Base-by-base conservation (phyloP, 257 asterid genomes). In the Primulina eburnea region DNA sequence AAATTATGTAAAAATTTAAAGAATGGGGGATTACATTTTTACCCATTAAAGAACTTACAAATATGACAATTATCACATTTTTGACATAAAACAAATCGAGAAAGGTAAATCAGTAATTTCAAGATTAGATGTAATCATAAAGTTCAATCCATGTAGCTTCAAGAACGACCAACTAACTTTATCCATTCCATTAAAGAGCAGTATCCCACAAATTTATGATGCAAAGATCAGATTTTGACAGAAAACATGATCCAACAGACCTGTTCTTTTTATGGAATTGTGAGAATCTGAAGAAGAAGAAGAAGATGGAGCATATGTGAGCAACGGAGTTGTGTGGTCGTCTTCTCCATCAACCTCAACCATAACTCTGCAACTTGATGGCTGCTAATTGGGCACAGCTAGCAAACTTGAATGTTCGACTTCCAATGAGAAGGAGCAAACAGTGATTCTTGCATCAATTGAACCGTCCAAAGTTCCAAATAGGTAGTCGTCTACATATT, bases 221-320 rank as follows among this genome's bases (percentile, higher is more conserved):
- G 52, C 17, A 10, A 40, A 11, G 17, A 40, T 11, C 52, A 40
- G 52, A 40, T 9, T 40, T 40, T 40, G 52, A 40, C 52, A 9
- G 43, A 29, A 62, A 50, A 62, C 10, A 7, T 57, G 59, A 40
- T 24, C 33, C 70, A 52, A 73, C 68, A 38, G 32, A 82, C 89
- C 89, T 20, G 80, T 78, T 78, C 90, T 76, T 59, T 75, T 38
- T 55, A 76, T 9, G 70, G 86, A 68, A 60, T 71, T 70, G 29
- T 65, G 72, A 53, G 82, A 68, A 62, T 75, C 77, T 21, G 81
- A 71, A 16, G 84, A 80, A 57, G 90, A 85, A n/a, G n/a, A n/a
- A n/a, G n/a, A n/a, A 47, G 83, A 72, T 17, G 83, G 52, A 60
- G 34, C 73, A 67, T 82, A 80, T 56, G 75, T 34, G 71, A 85